Evolutionary conservation across 164 flowering plant genomes (phyloP).

Genomic region (Euptelea pleiosperma): DNA sequence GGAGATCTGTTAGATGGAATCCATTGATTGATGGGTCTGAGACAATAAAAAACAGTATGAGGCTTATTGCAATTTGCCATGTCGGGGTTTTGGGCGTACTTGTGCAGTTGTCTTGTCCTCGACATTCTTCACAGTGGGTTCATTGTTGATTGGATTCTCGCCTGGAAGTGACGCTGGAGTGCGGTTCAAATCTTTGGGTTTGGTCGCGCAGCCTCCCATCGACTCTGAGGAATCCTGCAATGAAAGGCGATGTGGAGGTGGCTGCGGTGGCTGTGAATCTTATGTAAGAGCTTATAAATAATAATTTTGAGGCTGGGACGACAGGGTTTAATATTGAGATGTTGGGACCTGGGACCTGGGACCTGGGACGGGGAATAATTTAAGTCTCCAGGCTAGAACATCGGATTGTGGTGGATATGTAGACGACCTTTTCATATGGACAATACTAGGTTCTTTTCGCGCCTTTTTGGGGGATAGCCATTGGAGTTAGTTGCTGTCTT

Average conservation of each 20-base stretch:
- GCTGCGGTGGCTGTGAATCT: slow-evolving; percentile 11
- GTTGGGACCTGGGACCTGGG: no score
- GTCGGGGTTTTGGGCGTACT: no score
- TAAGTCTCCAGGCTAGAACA: no score
- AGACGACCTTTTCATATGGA: slow-evolving; percentile 12
- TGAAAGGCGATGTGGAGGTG: slow-evolving; percentile 15
- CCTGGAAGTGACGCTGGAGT: slow-evolving; percentile 13
- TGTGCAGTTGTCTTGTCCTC: slow-evolving; percentile 12
- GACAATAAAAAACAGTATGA: no score
- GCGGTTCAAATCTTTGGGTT: slow-evolving; percentile 18
- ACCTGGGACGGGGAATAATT: not conserved
- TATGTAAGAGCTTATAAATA: not conserved
- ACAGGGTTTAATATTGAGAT: no score
- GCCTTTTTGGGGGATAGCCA: slow-evolving; percentile 10
- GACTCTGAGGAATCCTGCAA: not conserved
- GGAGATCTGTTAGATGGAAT: no score
- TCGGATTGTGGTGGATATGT: not conserved
- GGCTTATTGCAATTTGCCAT: no score
- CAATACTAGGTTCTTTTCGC: not conserved
- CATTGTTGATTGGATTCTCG: slow-evolving; percentile 9
- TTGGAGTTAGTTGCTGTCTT: slow-evolving; percentile 9
- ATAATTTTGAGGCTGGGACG: slow-evolving; percentile 10
- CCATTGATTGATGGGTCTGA: no score
- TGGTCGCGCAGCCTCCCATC: slow-evolving; percentile 29
- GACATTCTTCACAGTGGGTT: slow-evolving; percentile 1